Evolutionary conservation across 768 basidiomycete species (phyloP).

Genomic region (Suillus cothurnatus): DNA sequence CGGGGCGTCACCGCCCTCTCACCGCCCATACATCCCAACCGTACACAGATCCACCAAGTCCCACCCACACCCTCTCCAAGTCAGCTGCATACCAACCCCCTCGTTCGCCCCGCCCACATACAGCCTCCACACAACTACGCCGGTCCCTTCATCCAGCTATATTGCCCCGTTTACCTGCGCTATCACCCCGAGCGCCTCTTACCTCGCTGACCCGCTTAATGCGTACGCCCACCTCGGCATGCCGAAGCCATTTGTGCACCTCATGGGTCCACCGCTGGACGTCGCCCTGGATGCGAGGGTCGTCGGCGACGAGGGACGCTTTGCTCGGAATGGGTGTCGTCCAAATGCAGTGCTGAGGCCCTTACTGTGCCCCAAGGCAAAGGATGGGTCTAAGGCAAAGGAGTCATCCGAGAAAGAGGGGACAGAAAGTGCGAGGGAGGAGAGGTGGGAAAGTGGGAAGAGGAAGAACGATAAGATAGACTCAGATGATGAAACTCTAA

Average conservation of each 20-base stretch:
- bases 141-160: constrained; percentile 55
- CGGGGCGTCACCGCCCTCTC: constrained; percentile 65
- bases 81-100: constrained; percentile 32
- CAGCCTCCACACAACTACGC: constrained; percentile 61
- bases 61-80: constrained; percentile 25
- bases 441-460: constrained; percentile 10
- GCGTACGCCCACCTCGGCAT: constrained; percentile 83
- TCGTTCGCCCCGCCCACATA: constrained; percentile 58
- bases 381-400: constrained; percentile 13
- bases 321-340: constrained; percentile 55
- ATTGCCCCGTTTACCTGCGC: constrained; percentile 67
- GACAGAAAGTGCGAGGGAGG: constrained; percentile 16
- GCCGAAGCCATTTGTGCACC: constrained; percentile 83
- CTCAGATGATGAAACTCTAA: constrained; percentile 42
- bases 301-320: constrained; percentile 65
- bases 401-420: constrained; percentile 7
- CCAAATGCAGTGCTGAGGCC: constrained; percentile 51
- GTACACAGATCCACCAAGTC: constrained; percentile 32
- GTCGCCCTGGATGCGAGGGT: constrained; percentile 80
- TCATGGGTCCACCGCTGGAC: constrained; percentile 75
- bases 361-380: constrained; percentile 37
- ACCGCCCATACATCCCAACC: constrained; percentile 23
- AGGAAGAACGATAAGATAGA: constrained; percentile 21
- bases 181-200: constrained; percentile 65
- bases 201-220: constrained; percentile 80